Percentiles rank a stretch among this genome's conserved stretches.
Evolutionary conservation across 305 asterid genomes (phyloP).

Genomic region (Withania somnifera): DNA sequence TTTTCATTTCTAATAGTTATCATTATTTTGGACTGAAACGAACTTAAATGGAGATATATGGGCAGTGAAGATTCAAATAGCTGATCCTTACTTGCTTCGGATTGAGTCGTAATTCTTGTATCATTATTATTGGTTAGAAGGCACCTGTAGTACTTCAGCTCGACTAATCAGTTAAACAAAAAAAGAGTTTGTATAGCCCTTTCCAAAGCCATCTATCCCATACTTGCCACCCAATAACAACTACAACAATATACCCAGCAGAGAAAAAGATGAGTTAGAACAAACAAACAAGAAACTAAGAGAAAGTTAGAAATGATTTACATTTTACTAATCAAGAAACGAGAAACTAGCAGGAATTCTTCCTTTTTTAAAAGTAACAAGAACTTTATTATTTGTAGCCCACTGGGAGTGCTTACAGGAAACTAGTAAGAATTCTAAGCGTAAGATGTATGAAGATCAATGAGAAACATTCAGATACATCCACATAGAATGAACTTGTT

Average conservation of each 20-base stretch:
- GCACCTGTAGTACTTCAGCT: background rate
- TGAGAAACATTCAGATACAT: background rate
- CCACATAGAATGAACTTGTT: background rate
- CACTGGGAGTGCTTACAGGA: background rate
- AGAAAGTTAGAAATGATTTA: background rate
- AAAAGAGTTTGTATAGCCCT: background rate
- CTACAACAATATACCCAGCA: too few relatives aligned
- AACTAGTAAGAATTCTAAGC: background rate
- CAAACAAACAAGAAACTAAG: background rate
- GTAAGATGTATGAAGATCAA: background rate
- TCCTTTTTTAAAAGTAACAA: background rate
- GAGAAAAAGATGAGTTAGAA: background rate
- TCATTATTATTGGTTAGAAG: background rate
- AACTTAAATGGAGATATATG: background rate
- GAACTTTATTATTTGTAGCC: background rate
- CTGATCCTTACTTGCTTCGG: too few relatives aligned
- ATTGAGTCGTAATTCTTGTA: background rate
- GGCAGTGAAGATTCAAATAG: background rate
- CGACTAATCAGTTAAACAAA: background rate
- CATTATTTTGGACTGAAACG: background rate
- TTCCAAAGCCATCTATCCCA: background rate
- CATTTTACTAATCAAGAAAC: background rate
- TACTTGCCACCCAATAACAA: background rate
- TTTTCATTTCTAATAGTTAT: too few relatives aligned
- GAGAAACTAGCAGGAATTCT: background rate